Evolutionary conservation across 148 eudicot genomes (phyloP), one percentile per base, ranked within the genome.

Genomic region (Vaccinium darrowii): DNA sequence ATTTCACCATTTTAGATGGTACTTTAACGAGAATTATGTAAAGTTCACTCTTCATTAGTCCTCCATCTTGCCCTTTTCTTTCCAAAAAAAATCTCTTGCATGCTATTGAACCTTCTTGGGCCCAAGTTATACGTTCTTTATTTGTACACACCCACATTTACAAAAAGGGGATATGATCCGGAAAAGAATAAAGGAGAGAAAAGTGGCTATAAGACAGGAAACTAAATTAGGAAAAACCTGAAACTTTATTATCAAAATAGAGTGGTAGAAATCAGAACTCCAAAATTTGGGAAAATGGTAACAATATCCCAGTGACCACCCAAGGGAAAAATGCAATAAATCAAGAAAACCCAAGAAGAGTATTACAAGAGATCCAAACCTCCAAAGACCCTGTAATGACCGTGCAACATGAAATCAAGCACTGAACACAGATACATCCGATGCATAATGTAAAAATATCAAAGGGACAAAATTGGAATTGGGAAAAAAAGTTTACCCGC

Each of bases 401-500:
- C 84, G 47, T 73, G 79, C 75, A 56, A 16, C 77, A 74, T 8
- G 16, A 74, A 65, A 84, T 84, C 13, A 74, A 73, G 43, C 39
- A 30, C 3, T 11, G 43, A 69, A 69, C 86, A 51, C 36, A 27
- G 5, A 63, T 1, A 10, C 79, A 43, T 21, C 52, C 19, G 54
- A 76, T 76, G n/a, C 13, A 23, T 15, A 23, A 43, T 43, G 7
- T 43, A 43, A 43, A 10, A 50, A 76, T 36, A 8, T 4, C 72
- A n/a, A 69, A 81, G 8, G 71, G 86, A 36, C 76, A 87, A 74
- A 79, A 88, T 36, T 14, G 85, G 57, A 81, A 47, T 71, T 73
- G 16, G n/a, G 50, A 83, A 81, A 62, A 81, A 81, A 69, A 25
- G 30, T 2, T 76, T 94, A 94, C 98, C 98, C 98, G 93, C 98